A percentile compares a stretch with the other conserved stretches of the same genome.
phyloP scores from a whole-genome alignment of 2,329 filamentous ascomycete genomes.

The Penicillium sp. region DNA sequence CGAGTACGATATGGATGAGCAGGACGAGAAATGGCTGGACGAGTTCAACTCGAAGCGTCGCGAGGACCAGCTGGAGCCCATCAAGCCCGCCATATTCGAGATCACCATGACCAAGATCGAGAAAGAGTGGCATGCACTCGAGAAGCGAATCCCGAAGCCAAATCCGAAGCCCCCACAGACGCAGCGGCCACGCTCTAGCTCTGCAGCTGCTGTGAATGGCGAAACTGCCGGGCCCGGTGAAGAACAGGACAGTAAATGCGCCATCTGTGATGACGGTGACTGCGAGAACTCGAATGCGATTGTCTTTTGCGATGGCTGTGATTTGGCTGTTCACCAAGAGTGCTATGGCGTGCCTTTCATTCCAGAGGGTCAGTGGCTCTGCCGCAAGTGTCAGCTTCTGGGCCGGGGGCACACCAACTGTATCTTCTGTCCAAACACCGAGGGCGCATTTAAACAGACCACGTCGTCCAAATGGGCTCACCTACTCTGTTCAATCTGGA shows the following conservation, averaged over 20 bases:
- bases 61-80: slow-evolving; percentile 74
- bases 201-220: slow-evolving; percentile 92
- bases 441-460: slow-evolving; percentile 98
- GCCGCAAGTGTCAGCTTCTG: slow-evolving; percentile 93
- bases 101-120: slow-evolving; percentile 99
- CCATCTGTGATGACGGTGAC: slow-evolving; percentile 98
- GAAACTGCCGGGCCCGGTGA: slow-evolving; percentile 81
- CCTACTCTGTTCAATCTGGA: slow-evolving; percentile 96
- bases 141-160: slow-evolving; percentile 95
- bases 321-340: slow-evolving; percentile 96
- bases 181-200: slow-evolving; percentile 88
- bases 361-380: slow-evolving; percentile 97
- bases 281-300: slow-evolving; percentile 99
- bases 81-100: slow-evolving; percentile 93
- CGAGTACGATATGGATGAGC: slow-evolving; percentile 99
- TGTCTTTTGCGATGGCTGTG: slow-evolving; percentile 97
- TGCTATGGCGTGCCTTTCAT: slow-evolving; percentile 99
- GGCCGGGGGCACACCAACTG: slow-evolving; percentile 91
- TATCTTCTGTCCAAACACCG: slow-evolving; percentile 97
- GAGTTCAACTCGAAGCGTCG: slow-evolving; percentile 79
- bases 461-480: slow-evolving; percentile 97
- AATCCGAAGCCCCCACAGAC: slow-evolving; percentile 96
- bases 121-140: slow-evolving; percentile 95
- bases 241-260: slow-evolving; percentile 96
- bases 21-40: slow-evolving; percentile 95